Evolutionary conservation across 306 rosid genomes (phyloP).

Genomic region (Quercus mongolica): DNA sequence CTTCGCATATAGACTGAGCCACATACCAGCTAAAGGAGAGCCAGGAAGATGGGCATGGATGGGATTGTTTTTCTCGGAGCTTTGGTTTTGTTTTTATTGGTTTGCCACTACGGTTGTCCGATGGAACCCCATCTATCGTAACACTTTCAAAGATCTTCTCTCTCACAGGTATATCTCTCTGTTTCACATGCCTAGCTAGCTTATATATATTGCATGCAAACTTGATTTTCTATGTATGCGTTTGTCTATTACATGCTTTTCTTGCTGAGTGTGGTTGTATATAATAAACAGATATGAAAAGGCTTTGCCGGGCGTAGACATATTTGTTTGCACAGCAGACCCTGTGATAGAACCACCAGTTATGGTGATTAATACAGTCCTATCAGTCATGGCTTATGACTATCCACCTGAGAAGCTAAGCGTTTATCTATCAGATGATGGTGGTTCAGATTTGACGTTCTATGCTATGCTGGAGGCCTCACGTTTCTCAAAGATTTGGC

Average conservation of each 20-base stretch:
- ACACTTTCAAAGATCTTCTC: conserved; percentile 3
- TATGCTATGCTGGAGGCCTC: conserved; percentile 3
- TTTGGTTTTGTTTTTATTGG: conserved; percentile 8
- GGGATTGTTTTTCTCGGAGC: conserved; percentile 2
- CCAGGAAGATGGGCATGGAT: not conserved
- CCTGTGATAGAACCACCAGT: not conserved
- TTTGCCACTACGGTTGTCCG: not conserved
- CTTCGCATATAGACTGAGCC: conserved; percentile 25
- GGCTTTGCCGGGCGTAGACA: not conserved
- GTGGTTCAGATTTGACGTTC: not conserved
- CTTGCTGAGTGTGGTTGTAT: not conserved
- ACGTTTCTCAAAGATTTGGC: not conserved
- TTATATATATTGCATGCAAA: too few species aligned
- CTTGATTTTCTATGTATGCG: too few species aligned
- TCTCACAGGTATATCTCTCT: not conserved
- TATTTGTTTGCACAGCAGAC: not conserved
- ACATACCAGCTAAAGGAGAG: not conserved
- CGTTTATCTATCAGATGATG: not conserved
- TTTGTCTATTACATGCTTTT: not conserved
- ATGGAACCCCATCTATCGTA: not conserved
- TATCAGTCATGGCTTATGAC: not conserved
- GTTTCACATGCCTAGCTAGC: not conserved
- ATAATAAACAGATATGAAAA: not conserved
- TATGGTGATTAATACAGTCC: not conserved
- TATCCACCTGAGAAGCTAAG: not conserved